These are phyloP conservation scores for Ceriops tagal DNA, from an alignment of 345 rosid species.

Conservation along the genomic window DNA sequence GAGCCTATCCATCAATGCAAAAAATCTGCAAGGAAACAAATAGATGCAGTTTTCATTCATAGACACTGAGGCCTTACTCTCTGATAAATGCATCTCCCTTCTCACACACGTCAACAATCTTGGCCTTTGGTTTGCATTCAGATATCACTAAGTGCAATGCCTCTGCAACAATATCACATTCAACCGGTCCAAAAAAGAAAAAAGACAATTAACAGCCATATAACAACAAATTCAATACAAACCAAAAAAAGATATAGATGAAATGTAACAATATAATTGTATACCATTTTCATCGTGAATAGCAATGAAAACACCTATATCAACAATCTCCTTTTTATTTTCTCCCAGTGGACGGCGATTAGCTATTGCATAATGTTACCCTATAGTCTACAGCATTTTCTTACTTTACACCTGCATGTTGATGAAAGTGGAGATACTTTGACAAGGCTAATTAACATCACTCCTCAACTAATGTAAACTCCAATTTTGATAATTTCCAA, in stretches of 20 bases:
- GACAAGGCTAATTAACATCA: too few relatives aligned
- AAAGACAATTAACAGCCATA: not conserved
- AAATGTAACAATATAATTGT: not conserved
- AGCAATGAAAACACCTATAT: too few relatives aligned
- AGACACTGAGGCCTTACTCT: conserved; percentile 51
- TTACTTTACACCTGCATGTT: too few relatives aligned
- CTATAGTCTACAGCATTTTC: too few relatives aligned
- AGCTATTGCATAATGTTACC: too few relatives aligned
- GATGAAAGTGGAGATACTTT: too few relatives aligned
- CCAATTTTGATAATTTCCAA: too few relatives aligned
- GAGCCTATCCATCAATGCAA: not conserved
- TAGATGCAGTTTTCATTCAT: not conserved
- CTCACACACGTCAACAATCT: conserved; percentile 90
- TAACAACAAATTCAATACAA: not conserved
- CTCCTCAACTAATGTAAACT: too few relatives aligned
- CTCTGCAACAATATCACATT: conserved; percentile 38
- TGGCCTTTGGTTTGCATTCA: conserved; percentile 75
- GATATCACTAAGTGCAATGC: conserved; percentile 73
- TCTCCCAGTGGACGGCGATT: too few relatives aligned
- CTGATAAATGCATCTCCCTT: conserved; percentile 77
- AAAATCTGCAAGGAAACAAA: not conserved
- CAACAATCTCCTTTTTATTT: too few relatives aligned
- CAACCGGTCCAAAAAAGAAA: not conserved
- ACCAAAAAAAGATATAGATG: not conserved
- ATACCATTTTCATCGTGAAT: too few relatives aligned